Percentiles rank a stretch among this genome's conserved stretches.
Evolutionary conservation across 306 rosid species (phyloP).

Genomic region (Macrotyloma uniflorum): DNA sequence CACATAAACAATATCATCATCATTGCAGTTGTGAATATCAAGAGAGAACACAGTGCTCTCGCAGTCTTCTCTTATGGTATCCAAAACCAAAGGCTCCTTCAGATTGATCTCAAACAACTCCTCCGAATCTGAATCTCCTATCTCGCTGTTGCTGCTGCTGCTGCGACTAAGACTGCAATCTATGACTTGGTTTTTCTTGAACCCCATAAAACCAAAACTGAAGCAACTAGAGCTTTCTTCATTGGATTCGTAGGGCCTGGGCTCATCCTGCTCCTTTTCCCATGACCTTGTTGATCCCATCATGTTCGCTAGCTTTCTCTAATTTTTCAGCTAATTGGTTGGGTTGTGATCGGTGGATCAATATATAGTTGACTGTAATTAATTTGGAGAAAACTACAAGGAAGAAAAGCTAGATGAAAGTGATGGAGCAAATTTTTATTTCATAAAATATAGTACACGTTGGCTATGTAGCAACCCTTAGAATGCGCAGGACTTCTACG

Average conservation of each 20-base stretch:
- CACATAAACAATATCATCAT: slow-evolving; percentile 57
- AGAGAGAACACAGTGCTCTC: slow-evolving; percentile 50
- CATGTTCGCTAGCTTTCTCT: neutral
- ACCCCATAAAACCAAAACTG: slow-evolving; percentile 26
- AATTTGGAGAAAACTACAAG: no score
- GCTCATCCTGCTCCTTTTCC: slow-evolving; percentile 16
- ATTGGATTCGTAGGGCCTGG: neutral
- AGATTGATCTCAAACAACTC: slow-evolving; percentile 33
- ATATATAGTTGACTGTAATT: no score
- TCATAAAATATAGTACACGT: no score
- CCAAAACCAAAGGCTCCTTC: slow-evolving; percentile 44
- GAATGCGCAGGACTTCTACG: no score
- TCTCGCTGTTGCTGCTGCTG: slow-evolving; percentile 35
- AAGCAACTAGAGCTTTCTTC: neutral
- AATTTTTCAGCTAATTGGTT: neutral
- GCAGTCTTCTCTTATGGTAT: slow-evolving; percentile 56
- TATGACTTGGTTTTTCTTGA: slow-evolving; percentile 35
- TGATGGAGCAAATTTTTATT: no score
- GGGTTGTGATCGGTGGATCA: neutral
- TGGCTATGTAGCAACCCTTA: no score
- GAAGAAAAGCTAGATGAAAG: no score
- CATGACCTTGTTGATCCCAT: neutral
- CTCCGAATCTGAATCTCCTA: slow-evolving; percentile 42
- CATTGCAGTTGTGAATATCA: slow-evolving; percentile 15
- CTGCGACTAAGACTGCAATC: neutral